phyloP scores from a whole-genome alignment of 495 filamentous ascomycete genomes.

The Penicillium canescens region DNA sequence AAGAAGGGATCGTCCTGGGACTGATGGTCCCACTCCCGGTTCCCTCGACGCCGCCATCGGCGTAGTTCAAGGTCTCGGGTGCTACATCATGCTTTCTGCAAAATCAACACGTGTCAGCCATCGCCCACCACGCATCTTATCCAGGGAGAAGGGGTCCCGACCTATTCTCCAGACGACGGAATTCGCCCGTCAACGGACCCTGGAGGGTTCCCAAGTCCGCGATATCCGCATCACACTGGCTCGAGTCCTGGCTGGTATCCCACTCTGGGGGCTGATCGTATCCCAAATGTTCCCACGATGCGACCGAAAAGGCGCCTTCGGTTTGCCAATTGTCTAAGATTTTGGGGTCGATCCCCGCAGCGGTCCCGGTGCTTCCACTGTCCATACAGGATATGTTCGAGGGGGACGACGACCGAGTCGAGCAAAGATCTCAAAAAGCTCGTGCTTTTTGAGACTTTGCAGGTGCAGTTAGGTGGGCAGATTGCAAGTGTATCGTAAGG shows the following conservation, averaged over 20 bases:
- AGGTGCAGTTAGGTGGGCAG: not conserved
- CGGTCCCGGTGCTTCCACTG: conserved; percentile 41
- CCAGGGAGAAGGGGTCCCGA: conserved; percentile 14
- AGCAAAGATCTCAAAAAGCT: conserved; percentile 26
- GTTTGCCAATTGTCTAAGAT: conserved; percentile 48
- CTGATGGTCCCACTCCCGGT: conserved; percentile 45
- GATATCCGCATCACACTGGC: conserved; percentile 42
- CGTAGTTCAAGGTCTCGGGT: conserved; percentile 34
- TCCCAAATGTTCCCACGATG: conserved; percentile 40
- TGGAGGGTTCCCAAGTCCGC: conserved; percentile 36
- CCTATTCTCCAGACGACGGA: conserved; percentile 26
- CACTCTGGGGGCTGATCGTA: conserved; percentile 46
- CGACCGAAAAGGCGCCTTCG: conserved; percentile 38
- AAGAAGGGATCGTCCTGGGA: conserved; percentile 43
- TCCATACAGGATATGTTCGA: conserved; percentile 43
- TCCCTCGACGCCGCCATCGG: conserved; percentile 34
- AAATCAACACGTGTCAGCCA: conserved; percentile 16
- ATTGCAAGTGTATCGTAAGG: not conserved
- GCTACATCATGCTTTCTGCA: conserved; percentile 32
- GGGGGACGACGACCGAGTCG: conserved; percentile 13
- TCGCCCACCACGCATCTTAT: not conserved
- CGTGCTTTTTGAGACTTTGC: conserved; percentile 19
- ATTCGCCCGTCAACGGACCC: conserved; percentile 32
- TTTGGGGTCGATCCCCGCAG: conserved; percentile 53
- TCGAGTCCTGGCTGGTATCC: conserved; percentile 47